Conservation (phyloP, 495 filamentous ascomycete species). For the Neurospora sp. region DNA sequence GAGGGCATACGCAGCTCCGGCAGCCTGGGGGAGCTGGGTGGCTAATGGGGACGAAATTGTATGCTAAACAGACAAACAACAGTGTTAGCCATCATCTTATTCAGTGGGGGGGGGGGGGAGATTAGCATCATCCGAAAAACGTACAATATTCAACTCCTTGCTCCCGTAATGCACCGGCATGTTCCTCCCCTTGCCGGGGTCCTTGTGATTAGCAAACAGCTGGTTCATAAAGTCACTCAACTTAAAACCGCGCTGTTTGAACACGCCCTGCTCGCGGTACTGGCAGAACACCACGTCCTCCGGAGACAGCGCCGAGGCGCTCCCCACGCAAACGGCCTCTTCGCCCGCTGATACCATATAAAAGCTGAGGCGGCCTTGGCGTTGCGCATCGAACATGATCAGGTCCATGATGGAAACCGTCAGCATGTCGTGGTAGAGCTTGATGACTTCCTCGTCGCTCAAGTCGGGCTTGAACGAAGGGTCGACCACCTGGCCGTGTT, state of each 20-base stretch:
- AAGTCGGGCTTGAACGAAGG: conserved; percentile 53
- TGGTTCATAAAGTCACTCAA: conserved; percentile 90
- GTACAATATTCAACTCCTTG: conserved; percentile 66
- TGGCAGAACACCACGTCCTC: conserved; percentile 90
- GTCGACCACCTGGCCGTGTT: conserved; percentile 71
- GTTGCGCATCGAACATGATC: conserved; percentile 80
- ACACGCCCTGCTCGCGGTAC: conserved; percentile 88
- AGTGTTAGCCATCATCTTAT: conserved; percentile 4
- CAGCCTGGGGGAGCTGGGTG: conserved; percentile 91
- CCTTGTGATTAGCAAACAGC: conserved; percentile 79
- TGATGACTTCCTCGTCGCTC: conserved; percentile 57
- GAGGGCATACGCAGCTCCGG: conserved; percentile 87
- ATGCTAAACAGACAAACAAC: conserved; percentile 41
- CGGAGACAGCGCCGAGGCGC: conserved; percentile 67
- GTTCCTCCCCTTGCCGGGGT: conserved; percentile 75
- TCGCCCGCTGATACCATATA: conserved; percentile 98
- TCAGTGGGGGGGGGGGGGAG: background rate
- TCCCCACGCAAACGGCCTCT: conserved; percentile 86
- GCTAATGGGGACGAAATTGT: conserved; percentile 89
- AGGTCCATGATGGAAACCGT: conserved; percentile 86
- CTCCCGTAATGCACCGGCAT: conserved; percentile 98
- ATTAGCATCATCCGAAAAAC: conserved; percentile 9
- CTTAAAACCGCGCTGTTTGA: conserved; percentile 80
- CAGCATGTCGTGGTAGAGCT: conserved; percentile 51
- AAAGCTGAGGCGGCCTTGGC: conserved; percentile 80